These are phyloP conservation scores for Fallopia convolvulus DNA, from an alignment of 148 eudicot genomes.

Conservation along the genomic window DNA sequence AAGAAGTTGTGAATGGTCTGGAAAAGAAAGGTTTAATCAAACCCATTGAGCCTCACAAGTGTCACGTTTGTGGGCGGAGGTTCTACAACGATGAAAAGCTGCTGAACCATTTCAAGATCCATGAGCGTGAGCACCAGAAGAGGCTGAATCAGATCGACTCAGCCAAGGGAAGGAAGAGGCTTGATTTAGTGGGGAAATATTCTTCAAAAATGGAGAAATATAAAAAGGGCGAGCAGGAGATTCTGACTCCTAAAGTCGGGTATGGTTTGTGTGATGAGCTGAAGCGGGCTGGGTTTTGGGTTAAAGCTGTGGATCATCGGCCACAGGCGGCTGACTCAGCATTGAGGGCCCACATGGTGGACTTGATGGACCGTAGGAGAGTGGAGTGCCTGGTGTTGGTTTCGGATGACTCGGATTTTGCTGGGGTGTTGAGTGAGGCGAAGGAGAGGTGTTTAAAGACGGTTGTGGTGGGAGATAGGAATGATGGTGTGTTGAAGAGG, in stretches of 20 bases:
- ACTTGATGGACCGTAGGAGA: constrained; percentile 53
- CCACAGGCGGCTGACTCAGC: constrained; percentile 71
- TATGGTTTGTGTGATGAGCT: constrained; percentile 66
- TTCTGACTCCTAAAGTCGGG: constrained; percentile 67
- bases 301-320: constrained; percentile 45
- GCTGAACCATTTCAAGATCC: constrained; percentile 66
- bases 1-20: constrained; percentile 34
- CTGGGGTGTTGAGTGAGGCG: constrained; percentile 59
- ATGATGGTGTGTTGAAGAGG: constrained; percentile 62
- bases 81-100: constrained; percentile 60
- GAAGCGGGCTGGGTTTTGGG: constrained; percentile 82
- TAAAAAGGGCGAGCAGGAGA: constrained; percentile 46
- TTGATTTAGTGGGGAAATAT: constrained; percentile 50
- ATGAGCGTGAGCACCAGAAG: constrained; percentile 62
- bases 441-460: constrained; percentile 75
- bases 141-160: constrained; percentile 63
- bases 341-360: constrained; percentile 52
- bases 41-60: constrained; percentile 38
- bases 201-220: constrained; percentile 73
- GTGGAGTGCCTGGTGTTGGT: constrained; percentile 63
- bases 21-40: constrained; percentile 51
- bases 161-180: constrained; percentile 59
- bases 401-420: constrained; percentile 72
- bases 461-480: constrained; percentile 68
- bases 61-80: constrained; percentile 79